Percentiles rank a stretch among this genome's conserved stretches.
Evolutionary conservation across 768 basidiomycete genomes (phyloP).

Genomic region (Leccinum rimulosum): DNA sequence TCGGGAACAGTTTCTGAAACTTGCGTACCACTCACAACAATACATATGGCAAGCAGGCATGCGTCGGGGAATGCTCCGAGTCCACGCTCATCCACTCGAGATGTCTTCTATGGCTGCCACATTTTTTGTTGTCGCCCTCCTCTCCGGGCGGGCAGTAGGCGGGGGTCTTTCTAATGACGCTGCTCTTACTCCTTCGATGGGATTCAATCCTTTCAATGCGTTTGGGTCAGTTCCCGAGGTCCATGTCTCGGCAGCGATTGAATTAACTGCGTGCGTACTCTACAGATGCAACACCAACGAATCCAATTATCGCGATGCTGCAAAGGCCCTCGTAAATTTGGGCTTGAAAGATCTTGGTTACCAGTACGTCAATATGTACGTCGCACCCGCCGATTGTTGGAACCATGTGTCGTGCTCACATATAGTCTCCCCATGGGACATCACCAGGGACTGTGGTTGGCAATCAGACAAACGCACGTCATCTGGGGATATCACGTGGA

Average conservation of each 20-base stretch:
- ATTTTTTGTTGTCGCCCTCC: too few species aligned
- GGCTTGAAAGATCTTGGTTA: slow-evolving; percentile 9
- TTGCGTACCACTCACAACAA: too few species aligned
- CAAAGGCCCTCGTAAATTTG: not conserved
- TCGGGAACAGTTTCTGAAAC: too few species aligned
- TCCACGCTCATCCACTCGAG: not conserved
- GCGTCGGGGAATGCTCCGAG: not conserved
- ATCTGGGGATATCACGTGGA: too few species aligned
- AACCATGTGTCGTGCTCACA: not conserved
- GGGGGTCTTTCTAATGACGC: slow-evolving; percentile 7
- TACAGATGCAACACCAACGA: slow-evolving; percentile 9
- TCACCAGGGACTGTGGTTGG: not conserved
- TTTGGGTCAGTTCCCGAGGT: slow-evolving; percentile 1
- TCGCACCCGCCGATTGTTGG: not conserved
- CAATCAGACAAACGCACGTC: too few species aligned
- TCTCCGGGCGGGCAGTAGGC: too few species aligned
- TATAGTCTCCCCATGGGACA: not conserved
- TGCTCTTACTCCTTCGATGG: slow-evolving; percentile 11
- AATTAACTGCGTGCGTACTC: too few species aligned
- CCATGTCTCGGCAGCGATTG: not conserved
- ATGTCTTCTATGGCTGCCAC: not conserved
- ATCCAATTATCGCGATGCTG: slow-evolving; percentile 5
- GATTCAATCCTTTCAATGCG: slow-evolving; percentile 15
- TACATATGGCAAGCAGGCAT: too few species aligned
- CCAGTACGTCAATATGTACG: slow-evolving; percentile 8